Evolutionary conservation across 345 rosid genomes (phyloP), one percentile per base, ranked within the genome.

Genomic region (Conringia planisiliqua): DNA sequence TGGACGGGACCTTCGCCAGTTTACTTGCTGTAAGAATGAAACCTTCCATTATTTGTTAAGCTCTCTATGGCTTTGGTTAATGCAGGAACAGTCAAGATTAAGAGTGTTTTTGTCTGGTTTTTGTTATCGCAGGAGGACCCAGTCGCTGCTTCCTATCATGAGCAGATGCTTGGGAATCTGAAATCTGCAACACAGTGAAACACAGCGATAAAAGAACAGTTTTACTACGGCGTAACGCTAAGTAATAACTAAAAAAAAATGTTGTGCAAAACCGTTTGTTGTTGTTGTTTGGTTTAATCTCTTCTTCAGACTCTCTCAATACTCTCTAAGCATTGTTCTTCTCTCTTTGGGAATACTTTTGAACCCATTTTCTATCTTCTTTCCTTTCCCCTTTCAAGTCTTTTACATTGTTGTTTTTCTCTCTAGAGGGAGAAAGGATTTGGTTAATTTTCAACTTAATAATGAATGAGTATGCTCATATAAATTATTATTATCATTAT

Each of bases 1-100:
- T 59, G 0, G 55, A 80, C 2, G 55, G 32, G 12, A 66, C 68
- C 36, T 80, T 80, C 4, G 14, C 55, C 3, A 4, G 10, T 14
- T 60, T 70, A 20, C n/a, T 78, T 51, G 72, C 22, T 39, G 87
- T 84, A 80, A 44, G 75, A 59, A 14, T 65, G 26, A 27, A 36
- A 17, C 24, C 6, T 35, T 20, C 10, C 8, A n/a, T 0, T 18
- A 33, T 27, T 20, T 32, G 9, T 69, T 46, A 22, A 5, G 13
- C 39, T 20, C 4, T 18, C 12, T 56, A 38, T 64, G 51, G 62
- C 20, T 63, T 47, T 70, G 24, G 58, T 39, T 68, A 10, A 26
- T 52, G 36, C 4, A 54, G 2, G 40, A 63, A 46, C 16, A 47
- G 50, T 77, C 30, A 35, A 66, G 61, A 29, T 39, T 68, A 2